Evolutionary conservation across 2,329 filamentous ascomycete genomes (phyloP).

Genomic region (Drechmeria coniospora): DNA sequence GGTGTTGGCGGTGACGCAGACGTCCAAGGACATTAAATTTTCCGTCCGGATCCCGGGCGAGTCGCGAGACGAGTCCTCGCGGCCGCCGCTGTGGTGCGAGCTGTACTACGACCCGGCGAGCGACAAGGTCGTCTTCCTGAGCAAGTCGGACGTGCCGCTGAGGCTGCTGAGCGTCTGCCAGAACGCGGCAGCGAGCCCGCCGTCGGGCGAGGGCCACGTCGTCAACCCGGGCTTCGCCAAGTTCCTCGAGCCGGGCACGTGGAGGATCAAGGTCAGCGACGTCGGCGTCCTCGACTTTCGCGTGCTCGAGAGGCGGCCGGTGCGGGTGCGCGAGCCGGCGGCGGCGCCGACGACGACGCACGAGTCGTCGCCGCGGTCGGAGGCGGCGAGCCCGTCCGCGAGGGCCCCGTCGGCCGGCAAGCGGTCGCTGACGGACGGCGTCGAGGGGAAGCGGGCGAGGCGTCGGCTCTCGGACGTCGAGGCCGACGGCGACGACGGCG

Average conservation of each 20-base stretch:
- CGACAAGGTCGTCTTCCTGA: constrained; percentile 41
- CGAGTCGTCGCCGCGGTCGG: constrained; percentile 15
- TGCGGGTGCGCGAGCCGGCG: constrained; percentile 21
- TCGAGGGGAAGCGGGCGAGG: constrained; percentile 28
- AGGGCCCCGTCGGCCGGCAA: constrained; percentile 40
- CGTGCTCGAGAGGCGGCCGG: constrained; percentile 38
- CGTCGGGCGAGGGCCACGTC: constrained; percentile 26
- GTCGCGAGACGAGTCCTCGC: constrained; percentile 22
- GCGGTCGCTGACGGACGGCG: constrained; percentile 30
- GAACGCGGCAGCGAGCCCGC: constrained; percentile 19
- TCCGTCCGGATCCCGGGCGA: constrained; percentile 39
- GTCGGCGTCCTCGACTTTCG: constrained; percentile 40
- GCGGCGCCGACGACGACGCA: constrained; percentile 12
- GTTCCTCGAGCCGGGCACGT: constrained; percentile 37
- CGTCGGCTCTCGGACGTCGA: constrained; percentile 21
- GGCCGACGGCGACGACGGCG: constrained; percentile 13
- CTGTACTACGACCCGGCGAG: constrained; percentile 44
- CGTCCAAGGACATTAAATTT: constrained; percentile 43
- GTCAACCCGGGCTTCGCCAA: constrained; percentile 29
- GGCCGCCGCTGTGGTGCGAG: constrained; percentile 41
- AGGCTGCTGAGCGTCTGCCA: constrained; percentile 30
- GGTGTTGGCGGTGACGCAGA: constrained; percentile 45
- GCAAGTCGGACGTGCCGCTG: constrained; percentile 39
- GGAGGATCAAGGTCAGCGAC: constrained; percentile 35
- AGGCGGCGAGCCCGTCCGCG: too few relatives aligned